Evolutionary conservation across 257 asterid genomes (phyloP), one percentile per base, ranked within the genome.

Genomic region (Anisodus acutangulus): DNA sequence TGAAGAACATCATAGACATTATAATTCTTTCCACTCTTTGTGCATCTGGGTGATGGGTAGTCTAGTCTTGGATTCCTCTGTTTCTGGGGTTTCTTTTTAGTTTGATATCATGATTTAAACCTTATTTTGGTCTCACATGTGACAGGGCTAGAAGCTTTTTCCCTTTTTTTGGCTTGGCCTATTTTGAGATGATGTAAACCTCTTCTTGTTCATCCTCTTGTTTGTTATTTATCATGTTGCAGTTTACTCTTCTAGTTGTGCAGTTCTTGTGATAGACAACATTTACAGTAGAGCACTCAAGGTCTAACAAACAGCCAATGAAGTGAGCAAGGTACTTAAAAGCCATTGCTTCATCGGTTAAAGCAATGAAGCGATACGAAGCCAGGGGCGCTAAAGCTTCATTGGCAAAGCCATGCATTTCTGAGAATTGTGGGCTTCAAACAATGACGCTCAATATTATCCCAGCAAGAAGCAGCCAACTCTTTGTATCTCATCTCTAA

Each of bases 41-140:
- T 69, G 78, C 78, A 69, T 39, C 26, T 39, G 53, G 53, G 19
- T 37, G 74, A 66, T 67, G 49, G 47, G 76, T 64, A 26, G n/a
- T 12, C 74, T 16, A 69, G 31, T 16, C 53, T 69, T 54, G 78
- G 53, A 69, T 39, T 68, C 49, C 53, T 68, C 53, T 66, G 47
- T 66, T 66, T 66, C 74, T 68, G 53, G 12, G 39, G 39, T 15
- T 39, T 37, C 76, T 37, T 8, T 68, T 68, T 68, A 68, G 51
- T 35, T 68, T 68, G 9, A 6, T 37, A 67, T 6, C 19, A 13
- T 67, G 49, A 13, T 12, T 3, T 37, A 39, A 39, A 69, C 53
- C 78, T 39, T 67, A 67, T 64, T 67, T 13, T 67, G 47, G 74
- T 35, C 49, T 67, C 49, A 67, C 74, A 12, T 1, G 35, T 31